Conservation (phyloP, 139 green algal species). For the Protoeuglena noctilucae region DNA sequence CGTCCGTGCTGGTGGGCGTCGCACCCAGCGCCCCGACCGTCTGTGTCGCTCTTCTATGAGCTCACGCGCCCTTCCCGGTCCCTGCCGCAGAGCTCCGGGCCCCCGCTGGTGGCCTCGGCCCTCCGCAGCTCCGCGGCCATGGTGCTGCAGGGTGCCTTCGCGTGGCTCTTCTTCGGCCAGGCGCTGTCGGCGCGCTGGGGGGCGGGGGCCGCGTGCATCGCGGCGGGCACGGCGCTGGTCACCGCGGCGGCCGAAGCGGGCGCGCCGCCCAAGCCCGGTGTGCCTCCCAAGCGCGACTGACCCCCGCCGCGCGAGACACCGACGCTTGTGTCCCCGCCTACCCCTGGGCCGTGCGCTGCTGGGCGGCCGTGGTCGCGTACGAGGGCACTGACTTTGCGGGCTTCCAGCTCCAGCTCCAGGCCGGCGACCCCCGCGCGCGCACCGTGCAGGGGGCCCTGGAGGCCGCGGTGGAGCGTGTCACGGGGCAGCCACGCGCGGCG, state of each 20-base stretch:
- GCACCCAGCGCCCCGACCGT: no score
- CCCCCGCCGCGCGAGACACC: background rate
- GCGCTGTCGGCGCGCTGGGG: slow-evolving; percentile 7
- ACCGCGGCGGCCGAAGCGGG: background rate
- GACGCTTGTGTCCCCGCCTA: background rate
- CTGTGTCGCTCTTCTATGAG: no score
- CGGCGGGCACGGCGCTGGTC: slow-evolving; percentile 11
- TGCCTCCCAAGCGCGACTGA: background rate
- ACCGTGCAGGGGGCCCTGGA: slow-evolving; percentile 41
- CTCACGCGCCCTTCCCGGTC: no score
- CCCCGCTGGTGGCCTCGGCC: no score
- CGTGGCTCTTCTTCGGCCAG: slow-evolving; percentile 17
- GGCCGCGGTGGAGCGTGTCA: slow-evolving; percentile 18
- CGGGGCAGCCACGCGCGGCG: slow-evolving; percentile 16
- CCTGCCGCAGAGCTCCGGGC: no score
- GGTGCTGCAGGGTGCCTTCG: slow-evolving; percentile 13
- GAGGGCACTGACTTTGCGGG: slow-evolving; percentile 39
- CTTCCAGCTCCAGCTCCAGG: slow-evolving; percentile 38
- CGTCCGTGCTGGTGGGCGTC: no score
- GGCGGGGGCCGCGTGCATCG: slow-evolving; percentile 10
- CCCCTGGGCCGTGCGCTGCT: slow-evolving; percentile 12
- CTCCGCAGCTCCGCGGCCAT: no score
- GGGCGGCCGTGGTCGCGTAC: slow-evolving; percentile 30
- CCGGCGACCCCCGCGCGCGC: background rate
- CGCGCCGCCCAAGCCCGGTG: background rate